Conservation (phyloP, 2,329 filamentous ascomycete species). For the Calonectria pseudoreteaudii region DNA sequence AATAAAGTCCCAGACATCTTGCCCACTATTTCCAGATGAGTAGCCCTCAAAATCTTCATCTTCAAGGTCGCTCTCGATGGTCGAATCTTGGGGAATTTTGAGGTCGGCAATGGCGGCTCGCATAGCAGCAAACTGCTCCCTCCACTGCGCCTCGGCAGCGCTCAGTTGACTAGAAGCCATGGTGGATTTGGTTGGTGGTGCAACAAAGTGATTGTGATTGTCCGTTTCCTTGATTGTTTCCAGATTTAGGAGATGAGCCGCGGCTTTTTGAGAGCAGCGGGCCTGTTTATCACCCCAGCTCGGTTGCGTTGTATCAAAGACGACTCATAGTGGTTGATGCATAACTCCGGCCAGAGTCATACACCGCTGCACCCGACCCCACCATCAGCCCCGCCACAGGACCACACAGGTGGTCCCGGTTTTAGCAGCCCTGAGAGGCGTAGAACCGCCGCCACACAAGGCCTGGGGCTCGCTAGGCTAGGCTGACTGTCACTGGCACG, state of each 20-base stretch:
- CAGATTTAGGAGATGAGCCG: background rate
- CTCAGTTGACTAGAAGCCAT: constrained; percentile 52
- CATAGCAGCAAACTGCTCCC: constrained; percentile 88
- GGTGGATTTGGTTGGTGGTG: constrained; percentile 13
- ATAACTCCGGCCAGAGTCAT: constrained; percentile 17
- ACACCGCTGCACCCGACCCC: constrained; percentile 19
- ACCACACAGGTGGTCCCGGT: background rate
- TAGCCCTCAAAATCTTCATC: constrained; percentile 73
- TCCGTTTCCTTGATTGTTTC: background rate
- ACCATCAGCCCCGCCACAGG: constrained; percentile 20
- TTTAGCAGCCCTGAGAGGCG: background rate
- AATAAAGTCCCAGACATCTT: constrained; percentile 95
- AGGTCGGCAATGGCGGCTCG: constrained; percentile 83
- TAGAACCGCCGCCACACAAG: constrained; percentile 3
- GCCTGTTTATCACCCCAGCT: background rate
- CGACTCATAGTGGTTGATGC: background rate
- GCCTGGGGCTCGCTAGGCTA: background rate
- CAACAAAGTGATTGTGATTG: background rate
- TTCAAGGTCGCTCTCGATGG: constrained; percentile 62
- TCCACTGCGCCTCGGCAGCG: constrained; percentile 76
- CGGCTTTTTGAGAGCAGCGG: background rate
- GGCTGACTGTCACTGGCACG: background rate
- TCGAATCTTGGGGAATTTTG: constrained; percentile 57
- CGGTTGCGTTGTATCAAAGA: constrained; percentile 2
- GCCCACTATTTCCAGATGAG: constrained; percentile 71